These are phyloP conservation scores for Brassica napus DNA, from an alignment of 345 rosid species.

Conservation along the genomic window Da-Ae NC_063442.1:38703501-38704000, in stretches of 20 bases:
- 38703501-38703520: slow-evolving; percentile 72
- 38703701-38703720: too few species aligned
- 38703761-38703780: slow-evolving; percentile 76
- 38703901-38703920: slow-evolving; percentile 73
- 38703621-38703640: slow-evolving; percentile 57
- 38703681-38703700: not conserved
- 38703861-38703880: not conserved
- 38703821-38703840: slow-evolving; percentile 67
- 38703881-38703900: not conserved
- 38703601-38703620: slow-evolving; percentile 57
- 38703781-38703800: slow-evolving; percentile 87
- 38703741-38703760: slow-evolving; percentile 80
- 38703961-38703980: slow-evolving; percentile 83
- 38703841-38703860: not conserved
- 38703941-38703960: slow-evolving; percentile 72
- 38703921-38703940: slow-evolving; percentile 72
- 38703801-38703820: slow-evolving; percentile 89
- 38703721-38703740: slow-evolving; percentile 30
- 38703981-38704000: slow-evolving; percentile 65
- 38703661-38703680: slow-evolving; percentile 86
- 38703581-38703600: slow-evolving; percentile 63
- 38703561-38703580: slow-evolving; percentile 83
- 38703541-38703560: slow-evolving; percentile 93
- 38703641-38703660: slow-evolving; percentile 90
- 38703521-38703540: slow-evolving; percentile 97